These are phyloP conservation scores for Trichoderma breve DNA, from an alignment of 2,329 filamentous ascomycete genomes.

Conservation along the genomic window DNA sequence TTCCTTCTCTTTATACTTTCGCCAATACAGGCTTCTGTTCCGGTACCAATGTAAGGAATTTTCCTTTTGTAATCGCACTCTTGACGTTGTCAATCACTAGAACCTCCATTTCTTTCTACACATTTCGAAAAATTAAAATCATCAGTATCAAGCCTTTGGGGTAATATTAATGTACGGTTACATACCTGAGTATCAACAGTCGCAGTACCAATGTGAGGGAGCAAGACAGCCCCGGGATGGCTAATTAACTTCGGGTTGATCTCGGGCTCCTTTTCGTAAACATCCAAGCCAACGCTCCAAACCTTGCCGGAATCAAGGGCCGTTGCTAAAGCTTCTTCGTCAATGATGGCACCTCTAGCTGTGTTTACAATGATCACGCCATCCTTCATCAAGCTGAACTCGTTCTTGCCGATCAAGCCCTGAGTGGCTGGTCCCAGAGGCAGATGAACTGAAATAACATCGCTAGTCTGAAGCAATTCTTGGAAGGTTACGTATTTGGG, in stretches of 20 bases:
- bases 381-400: background rate
- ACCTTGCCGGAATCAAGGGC: background rate
- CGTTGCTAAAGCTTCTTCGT: background rate
- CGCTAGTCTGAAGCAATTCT: background rate
- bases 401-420: background rate
- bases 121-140: background rate
- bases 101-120: background rate
- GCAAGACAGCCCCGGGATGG: background rate
- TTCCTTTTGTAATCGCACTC: background rate
- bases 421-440: background rate
- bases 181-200: background rate
- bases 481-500: background rate
- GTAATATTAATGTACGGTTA: background rate
- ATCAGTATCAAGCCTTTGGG: background rate
- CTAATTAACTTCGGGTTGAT: background rate
- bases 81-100: background rate
- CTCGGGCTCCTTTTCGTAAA: background rate
- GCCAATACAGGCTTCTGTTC: conserved; percentile 2
- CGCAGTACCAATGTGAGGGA: background rate
- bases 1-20: background rate
- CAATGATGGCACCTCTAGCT: background rate
- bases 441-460: background rate
- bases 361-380: background rate
- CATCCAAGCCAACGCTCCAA: background rate
- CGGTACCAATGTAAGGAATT: background rate